Percentiles rank a stretch among this genome's conserved stretches.
Evolutionary conservation across 306 rosid genomes (phyloP).

Genomic region (Canavalia gladiata): DNA sequence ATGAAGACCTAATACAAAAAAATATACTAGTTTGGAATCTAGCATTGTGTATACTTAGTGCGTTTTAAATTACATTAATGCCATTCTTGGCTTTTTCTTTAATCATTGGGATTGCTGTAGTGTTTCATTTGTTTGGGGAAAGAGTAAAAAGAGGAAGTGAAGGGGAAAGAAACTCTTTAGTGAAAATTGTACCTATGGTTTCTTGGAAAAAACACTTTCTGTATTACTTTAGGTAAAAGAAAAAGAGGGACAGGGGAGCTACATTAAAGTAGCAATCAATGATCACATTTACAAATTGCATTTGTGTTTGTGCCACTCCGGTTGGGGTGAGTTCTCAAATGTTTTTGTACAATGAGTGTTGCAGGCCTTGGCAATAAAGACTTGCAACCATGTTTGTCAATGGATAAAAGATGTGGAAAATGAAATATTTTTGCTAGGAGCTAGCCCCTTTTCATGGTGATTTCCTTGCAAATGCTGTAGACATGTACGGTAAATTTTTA

Average conservation of each 20-base stretch:
- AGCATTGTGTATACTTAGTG: not conserved
- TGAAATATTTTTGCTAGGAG: constrained; percentile 96
- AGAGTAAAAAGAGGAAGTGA: not conserved
- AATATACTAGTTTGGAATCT: constrained; percentile 5
- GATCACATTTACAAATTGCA: constrained; percentile 12
- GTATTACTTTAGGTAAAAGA: not conserved
- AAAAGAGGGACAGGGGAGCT: constrained; percentile 1
- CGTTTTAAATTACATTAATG: constrained; percentile 15
- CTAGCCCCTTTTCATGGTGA: constrained; percentile 99
- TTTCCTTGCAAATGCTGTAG: constrained; percentile 54
- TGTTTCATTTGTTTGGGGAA: constrained; percentile 23
- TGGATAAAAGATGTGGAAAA: constrained; percentile 98
- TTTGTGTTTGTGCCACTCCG: constrained; percentile 4
- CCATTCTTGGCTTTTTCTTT: not conserved
- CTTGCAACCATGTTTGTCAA: constrained; percentile 96
- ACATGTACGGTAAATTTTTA: constrained; percentile 62
- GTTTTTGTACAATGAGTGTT: constrained; percentile 42
- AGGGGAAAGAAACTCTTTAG: not conserved
- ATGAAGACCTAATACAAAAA: constrained; percentile 3
- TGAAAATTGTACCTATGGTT: constrained; percentile 14
- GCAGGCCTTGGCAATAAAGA: constrained; percentile 94
- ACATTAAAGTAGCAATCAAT: not conserved
- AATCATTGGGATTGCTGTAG: not conserved
- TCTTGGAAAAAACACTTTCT: constrained; percentile 8
- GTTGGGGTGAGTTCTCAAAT: constrained; percentile 42